Evolutionary conservation across 2,329 filamentous ascomycete species (phyloP).

Genomic region (Zymoseptoria brevis): DNA sequence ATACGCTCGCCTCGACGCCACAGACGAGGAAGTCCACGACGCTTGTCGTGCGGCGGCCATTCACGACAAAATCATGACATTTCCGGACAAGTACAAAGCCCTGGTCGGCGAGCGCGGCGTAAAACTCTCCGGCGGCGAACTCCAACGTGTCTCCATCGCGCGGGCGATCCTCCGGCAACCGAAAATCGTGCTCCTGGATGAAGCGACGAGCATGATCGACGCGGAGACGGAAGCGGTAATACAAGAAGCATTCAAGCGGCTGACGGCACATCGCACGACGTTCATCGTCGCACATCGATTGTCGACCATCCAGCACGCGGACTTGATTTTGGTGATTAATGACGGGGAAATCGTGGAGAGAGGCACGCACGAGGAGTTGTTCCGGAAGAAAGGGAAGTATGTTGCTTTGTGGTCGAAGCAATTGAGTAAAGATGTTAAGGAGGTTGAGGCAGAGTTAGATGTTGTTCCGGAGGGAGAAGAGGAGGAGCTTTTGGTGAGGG

Average conservation of each 20-base stretch:
- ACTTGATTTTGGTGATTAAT: constrained; percentile 69
- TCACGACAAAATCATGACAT: constrained; percentile 55
- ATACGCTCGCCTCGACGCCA: constrained; percentile 55
- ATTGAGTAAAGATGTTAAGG: constrained; percentile 21
- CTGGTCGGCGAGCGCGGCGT: constrained; percentile 69
- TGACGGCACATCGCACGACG: constrained; percentile 57
- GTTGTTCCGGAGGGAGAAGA: constrained; percentile 9
- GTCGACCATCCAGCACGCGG: constrained; percentile 67
- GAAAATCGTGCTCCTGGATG: constrained; percentile 61
- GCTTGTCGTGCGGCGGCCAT: constrained; percentile 56
- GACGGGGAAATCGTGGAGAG: constrained; percentile 64
- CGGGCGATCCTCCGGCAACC: constrained; percentile 61
- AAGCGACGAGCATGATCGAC: constrained; percentile 64
- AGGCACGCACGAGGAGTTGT: constrained; percentile 66
- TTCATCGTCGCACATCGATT: constrained; percentile 73
- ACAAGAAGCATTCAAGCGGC: constrained; percentile 50
- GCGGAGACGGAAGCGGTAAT: constrained; percentile 48
- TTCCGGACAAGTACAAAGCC: constrained; percentile 62
- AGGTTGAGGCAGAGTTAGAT: constrained; percentile 11
- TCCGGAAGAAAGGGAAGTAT: constrained; percentile 37
- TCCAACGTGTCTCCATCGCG: constrained; percentile 73
- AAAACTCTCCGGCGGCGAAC: constrained; percentile 74
- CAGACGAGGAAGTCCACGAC: constrained; percentile 51
- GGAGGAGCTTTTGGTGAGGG: not conserved
- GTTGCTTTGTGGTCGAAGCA: constrained; percentile 29